Evolutionary conservation across 306 rosid genomes (phyloP).

Genomic region (Gastrolobium bilobum): DNA sequence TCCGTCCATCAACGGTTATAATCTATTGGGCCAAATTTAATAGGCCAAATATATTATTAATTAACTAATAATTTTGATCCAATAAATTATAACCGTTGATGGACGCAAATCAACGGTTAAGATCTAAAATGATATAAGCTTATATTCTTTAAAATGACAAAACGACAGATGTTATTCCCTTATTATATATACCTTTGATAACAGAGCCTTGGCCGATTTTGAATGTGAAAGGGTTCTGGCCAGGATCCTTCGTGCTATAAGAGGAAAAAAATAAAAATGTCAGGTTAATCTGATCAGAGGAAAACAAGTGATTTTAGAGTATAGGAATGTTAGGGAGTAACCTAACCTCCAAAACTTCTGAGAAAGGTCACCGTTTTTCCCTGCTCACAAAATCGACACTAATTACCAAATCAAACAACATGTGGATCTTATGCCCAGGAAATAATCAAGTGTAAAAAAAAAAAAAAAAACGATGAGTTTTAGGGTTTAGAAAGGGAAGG

Average conservation of each 20-base stretch:
- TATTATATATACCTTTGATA: slow-evolving; percentile 65
- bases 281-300: neutral
- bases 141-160: too few relatives aligned
- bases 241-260: slow-evolving; percentile 93
- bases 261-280: slow-evolving; percentile 1
- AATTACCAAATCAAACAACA: neutral
- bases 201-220: slow-evolving; percentile 89
- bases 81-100: too few relatives aligned
- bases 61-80: too few relatives aligned
- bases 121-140: too few relatives aligned
- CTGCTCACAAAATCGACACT: slow-evolving; percentile 48
- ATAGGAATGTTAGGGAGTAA: neutral
- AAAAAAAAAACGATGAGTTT: neutral
- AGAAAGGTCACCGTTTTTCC: slow-evolving; percentile 83
- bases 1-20: too few relatives aligned
- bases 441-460: neutral
- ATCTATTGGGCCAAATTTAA: too few relatives aligned
- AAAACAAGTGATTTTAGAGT: too few relatives aligned
- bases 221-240: slow-evolving; percentile 82
- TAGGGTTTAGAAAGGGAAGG: slow-evolving; percentile 29
- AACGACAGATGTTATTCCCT: too few relatives aligned
- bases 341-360: slow-evolving; percentile 92
- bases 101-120: too few relatives aligned
- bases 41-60: too few relatives aligned
- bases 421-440: neutral